Base-by-base conservation (phyloP, 2,329 filamentous ascomycete species). In the Trichoderma sp. region DNA sequence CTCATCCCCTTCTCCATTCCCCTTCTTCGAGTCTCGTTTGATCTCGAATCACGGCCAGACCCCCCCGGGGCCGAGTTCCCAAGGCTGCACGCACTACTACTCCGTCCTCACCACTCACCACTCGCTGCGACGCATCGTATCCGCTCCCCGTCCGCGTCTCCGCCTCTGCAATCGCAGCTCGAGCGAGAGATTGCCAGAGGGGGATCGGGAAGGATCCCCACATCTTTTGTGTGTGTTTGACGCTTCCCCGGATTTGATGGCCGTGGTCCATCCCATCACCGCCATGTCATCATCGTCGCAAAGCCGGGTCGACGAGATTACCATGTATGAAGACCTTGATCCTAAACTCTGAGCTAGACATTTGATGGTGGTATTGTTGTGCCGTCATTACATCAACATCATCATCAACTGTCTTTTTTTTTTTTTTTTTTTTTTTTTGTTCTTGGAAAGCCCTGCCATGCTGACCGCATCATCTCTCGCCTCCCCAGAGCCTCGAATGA, bases 261-360 rank as follows among this genome's bases (percentile, higher is more conserved):
- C 59, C 45, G 50, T 50, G 57, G 50, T 50, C 57, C 59, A 50
- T 15, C 27, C 35, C 39, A 56, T 50, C 54, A 56, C 56, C 63
- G 63, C 63, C 67, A 68, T 70, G 69, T 68, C 61, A 70, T 74
- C 67, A 69, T 70, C 69, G 42, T 68, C 73, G 63, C 69, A 75
- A 61, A 73, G 71, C 50, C 71, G 54, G 68, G 71, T 70, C 57
- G 71, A 72, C 58, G 74, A 76, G 64, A 71, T 75, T 60, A 72
- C 74, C 70, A 69, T 72, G 74, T 76, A 74, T 35, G 70, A 52
- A 22, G 17, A 12, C 15, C 15, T 15, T n/a, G n/a, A n/a, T n/a
- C 5, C 19, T 45, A 15, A 19, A 29, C 29, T 29, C 29, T 7
- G 29, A 5, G 4, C 39, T 4, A 45, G 39, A 48, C 19, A 48